Evolutionary conservation across 345 rosid genomes (phyloP).

Genomic region (Anastatica hierochuntica): DNA sequence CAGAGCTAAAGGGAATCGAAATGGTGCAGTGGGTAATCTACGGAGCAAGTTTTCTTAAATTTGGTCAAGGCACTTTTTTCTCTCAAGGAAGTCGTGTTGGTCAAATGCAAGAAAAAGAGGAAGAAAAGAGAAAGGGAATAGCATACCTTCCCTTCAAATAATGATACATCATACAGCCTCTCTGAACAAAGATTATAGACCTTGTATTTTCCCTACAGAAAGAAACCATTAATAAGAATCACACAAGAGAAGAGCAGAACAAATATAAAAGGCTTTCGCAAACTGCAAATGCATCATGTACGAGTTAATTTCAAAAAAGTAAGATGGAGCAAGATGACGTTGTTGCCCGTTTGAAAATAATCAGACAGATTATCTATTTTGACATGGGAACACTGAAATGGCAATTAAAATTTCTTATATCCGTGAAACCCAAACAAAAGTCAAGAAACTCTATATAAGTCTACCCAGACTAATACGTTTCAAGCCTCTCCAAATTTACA

Average conservation of each 20-base stretch:
- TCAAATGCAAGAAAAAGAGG: slow-evolving; percentile 4
- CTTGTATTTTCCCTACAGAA: slow-evolving; percentile 66
- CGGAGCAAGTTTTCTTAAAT: background rate
- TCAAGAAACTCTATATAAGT: no score
- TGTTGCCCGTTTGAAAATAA: background rate
- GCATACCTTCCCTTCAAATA: slow-evolving; percentile 82
- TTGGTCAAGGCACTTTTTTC: background rate
- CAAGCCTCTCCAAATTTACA: no score
- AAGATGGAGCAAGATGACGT: background rate
- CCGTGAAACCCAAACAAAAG: no score
- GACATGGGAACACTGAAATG: background rate
- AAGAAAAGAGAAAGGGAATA: background rate
- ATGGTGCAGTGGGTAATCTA: background rate
- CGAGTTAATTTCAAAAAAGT: background rate
- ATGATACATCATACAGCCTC: slow-evolving; percentile 82
- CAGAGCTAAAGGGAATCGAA: background rate
- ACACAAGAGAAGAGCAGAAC: background rate
- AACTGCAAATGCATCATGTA: background rate
- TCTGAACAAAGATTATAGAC: slow-evolving; percentile 87
- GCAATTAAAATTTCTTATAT: background rate
- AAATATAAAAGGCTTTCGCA: background rate
- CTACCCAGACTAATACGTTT: no score
- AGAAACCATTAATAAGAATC: slow-evolving; percentile 7
- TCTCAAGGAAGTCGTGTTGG: background rate
- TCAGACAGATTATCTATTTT: background rate